These are phyloP conservation scores for Aplosporella prunicola DNA, from an alignment of 2,329 filamentous ascomycete species.

Conservation along the genomic window DNA sequence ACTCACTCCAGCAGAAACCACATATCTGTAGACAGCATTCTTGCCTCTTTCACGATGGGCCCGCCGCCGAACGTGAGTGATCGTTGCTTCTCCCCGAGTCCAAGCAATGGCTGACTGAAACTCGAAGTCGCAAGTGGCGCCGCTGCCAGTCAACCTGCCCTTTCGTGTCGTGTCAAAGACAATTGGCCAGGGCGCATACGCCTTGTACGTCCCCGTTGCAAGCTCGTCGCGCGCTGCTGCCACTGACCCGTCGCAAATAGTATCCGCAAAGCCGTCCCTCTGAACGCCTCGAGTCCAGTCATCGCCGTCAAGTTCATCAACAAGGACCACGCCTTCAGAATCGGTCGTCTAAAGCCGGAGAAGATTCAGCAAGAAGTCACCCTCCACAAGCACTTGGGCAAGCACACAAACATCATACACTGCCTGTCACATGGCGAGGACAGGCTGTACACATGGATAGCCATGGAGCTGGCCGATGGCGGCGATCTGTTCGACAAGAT, in stretches of 20 bases:
- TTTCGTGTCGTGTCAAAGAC: slow-evolving; percentile 95
- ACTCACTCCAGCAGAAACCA: too few relatives aligned
- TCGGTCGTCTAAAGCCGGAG: slow-evolving; percentile 79
- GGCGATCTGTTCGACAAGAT: slow-evolving; percentile 99
- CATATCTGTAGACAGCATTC: too few relatives aligned
- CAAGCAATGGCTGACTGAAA: too few relatives aligned
- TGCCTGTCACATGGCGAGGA: slow-evolving; percentile 88
- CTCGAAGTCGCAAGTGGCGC: slow-evolving; percentile 73
- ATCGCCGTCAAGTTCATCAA: slow-evolving; percentile 99
- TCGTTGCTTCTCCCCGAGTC: background rate
- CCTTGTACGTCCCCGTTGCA: slow-evolving; percentile 62
- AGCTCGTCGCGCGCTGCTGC: background rate
- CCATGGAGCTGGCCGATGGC: slow-evolving; percentile 92
- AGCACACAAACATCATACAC: slow-evolving; percentile 87
- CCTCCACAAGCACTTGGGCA: slow-evolving; percentile 77
- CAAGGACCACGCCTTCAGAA: slow-evolving; percentile 83
- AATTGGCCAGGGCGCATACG: slow-evolving; percentile 93
- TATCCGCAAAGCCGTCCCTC: slow-evolving; percentile 85
- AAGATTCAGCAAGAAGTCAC: slow-evolving; percentile 89
- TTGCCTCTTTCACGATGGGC: slow-evolving; percentile 17
- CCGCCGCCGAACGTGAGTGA: slow-evolving; percentile 21
- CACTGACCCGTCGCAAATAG: slow-evolving; percentile 35
- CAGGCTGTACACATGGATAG: slow-evolving; percentile 85
- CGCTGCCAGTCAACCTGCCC: slow-evolving; percentile 73
- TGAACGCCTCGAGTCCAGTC: slow-evolving; percentile 58